A percentile compares a stretch with the other conserved stretches of the same genome.
phyloP scores from a whole-genome alignment of 2,329 filamentous ascomycete species.

The Rhinocladiella mackenziei region DNA sequence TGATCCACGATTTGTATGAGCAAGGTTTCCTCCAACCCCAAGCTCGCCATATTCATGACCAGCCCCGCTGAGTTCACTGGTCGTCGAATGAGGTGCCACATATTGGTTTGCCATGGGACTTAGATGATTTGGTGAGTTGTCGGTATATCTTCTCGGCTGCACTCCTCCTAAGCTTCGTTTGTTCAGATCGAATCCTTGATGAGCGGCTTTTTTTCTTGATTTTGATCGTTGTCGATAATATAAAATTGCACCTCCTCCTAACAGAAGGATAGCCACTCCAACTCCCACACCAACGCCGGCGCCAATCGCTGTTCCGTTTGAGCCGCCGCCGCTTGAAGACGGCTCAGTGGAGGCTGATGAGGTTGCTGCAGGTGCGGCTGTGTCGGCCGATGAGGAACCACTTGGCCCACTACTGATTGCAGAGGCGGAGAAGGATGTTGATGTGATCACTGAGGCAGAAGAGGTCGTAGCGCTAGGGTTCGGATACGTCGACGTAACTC shows the following conservation, averaged over 20 bases:
- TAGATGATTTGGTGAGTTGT: too few relatives aligned
- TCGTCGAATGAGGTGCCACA: too few relatives aligned
- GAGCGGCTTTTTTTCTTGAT: neutral
- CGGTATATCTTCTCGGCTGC: too few relatives aligned
- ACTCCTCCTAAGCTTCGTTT: too few relatives aligned
- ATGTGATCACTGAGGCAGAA: neutral
- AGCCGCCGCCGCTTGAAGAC: neutral
- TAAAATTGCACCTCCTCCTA: neutral
- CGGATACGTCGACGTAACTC: constrained; percentile 3
- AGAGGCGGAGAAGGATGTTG: neutral
- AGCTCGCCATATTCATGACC: too few relatives aligned
- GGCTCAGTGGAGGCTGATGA: neutral
- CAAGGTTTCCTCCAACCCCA: too few relatives aligned
- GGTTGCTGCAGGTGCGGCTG: neutral
- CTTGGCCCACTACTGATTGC: neutral
- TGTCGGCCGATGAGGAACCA: neutral
- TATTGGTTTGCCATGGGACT: too few relatives aligned
- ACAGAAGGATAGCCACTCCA: constrained; percentile 3
- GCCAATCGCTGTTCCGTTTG: constrained; percentile 5
- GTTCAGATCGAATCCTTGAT: too few relatives aligned
- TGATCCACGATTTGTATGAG: too few relatives aligned
- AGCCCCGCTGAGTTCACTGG: too few relatives aligned
- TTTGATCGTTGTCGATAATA: neutral
- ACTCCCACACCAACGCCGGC: constrained; percentile 11
- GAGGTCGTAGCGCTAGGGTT: constrained; percentile 7